Conservation (phyloP, 352 stramenopile genomes). For the Phytophthora melonis region DNA sequence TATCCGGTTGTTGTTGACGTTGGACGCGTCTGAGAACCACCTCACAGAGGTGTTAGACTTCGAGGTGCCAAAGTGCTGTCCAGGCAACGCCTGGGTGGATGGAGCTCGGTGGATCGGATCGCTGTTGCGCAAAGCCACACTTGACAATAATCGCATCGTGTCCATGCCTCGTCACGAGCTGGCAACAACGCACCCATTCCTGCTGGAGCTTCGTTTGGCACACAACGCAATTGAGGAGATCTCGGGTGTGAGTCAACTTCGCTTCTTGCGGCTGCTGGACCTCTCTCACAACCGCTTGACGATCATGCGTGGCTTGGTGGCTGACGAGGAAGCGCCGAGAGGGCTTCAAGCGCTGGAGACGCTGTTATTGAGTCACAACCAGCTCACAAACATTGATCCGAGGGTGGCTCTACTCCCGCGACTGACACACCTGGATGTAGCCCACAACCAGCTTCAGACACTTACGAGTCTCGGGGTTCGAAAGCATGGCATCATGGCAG, state of each 20-base stretch:
- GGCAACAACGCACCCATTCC: slow-evolving; percentile 57
- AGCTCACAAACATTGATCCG: slow-evolving; percentile 53
- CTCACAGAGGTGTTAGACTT: slow-evolving; percentile 73
- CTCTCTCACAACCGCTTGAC: slow-evolving; percentile 74
- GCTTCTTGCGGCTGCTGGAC: slow-evolving; percentile 74
- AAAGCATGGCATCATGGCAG: background rate
- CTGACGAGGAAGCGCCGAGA: slow-evolving; percentile 2
- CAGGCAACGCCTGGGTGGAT: slow-evolving; percentile 59
- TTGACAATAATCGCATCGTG: slow-evolving; percentile 64
- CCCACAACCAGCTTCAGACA: slow-evolving; percentile 61
- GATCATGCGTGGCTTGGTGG: slow-evolving; percentile 47
- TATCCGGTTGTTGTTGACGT: slow-evolving; percentile 59
- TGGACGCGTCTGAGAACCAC: slow-evolving; percentile 70
- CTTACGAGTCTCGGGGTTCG: slow-evolving; percentile 59
- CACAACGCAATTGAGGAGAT: slow-evolving; percentile 69
- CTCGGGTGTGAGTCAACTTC: slow-evolving; percentile 56
- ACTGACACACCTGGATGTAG: slow-evolving; percentile 59
- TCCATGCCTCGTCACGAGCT: slow-evolving; percentile 56
- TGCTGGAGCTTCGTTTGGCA: slow-evolving; percentile 70
- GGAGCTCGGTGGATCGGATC: slow-evolving; percentile 72
- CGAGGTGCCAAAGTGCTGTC: slow-evolving; percentile 66
- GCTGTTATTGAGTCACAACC: slow-evolving; percentile 65
- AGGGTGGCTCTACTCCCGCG: slow-evolving; percentile 55
- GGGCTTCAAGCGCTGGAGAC: slow-evolving; percentile 59
- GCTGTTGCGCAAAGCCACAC: slow-evolving; percentile 59